These are phyloP conservation scores for Fusarium euwallaceae DNA, from an alignment of 2,329 filamentous ascomycete genomes.

Conservation along the genomic window DNA sequence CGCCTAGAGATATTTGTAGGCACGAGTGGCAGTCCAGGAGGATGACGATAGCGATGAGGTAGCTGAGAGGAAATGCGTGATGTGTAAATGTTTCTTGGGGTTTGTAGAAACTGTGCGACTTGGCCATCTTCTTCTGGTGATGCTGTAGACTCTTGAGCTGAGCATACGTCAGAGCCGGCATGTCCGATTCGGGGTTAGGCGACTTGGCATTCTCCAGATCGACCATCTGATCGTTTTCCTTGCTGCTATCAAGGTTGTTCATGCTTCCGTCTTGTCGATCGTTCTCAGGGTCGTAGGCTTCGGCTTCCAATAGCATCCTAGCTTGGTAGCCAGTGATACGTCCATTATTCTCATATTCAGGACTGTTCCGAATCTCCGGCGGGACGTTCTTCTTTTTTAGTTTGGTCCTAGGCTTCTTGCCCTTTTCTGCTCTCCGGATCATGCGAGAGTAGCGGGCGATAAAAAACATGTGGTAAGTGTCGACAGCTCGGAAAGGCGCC, in stretches of 20 bases:
- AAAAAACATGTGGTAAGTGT: constrained; percentile 90
- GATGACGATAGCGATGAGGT: constrained; percentile 83
- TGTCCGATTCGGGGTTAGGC: constrained; percentile 59
- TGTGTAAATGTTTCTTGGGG: constrained; percentile 89
- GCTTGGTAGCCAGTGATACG: constrained; percentile 40
- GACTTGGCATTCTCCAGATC: constrained; percentile 58
- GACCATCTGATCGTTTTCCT: constrained; percentile 50
- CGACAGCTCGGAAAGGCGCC: constrained; percentile 80
- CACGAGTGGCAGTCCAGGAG: constrained; percentile 84
- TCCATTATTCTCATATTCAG: constrained; percentile 22
- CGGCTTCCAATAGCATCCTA: constrained; percentile 29
- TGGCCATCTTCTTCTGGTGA: constrained; percentile 84
- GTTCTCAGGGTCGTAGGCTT: constrained; percentile 25
- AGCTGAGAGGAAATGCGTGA: constrained; percentile 79
- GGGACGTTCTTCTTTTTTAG: constrained; percentile 41
- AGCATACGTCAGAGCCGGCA: constrained; percentile 72
- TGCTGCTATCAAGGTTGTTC: constrained; percentile 56
- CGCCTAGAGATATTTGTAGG: constrained; percentile 83
- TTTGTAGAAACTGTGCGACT: constrained; percentile 90
- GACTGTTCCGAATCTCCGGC: constrained; percentile 19
- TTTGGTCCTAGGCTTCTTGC: constrained; percentile 51
- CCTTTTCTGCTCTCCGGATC: constrained; percentile 63
- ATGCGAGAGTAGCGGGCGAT: constrained; percentile 74
- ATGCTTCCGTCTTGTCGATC: constrained; percentile 16
- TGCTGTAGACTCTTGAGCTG: constrained; percentile 80